Evolutionary conservation across 352 stramenopile genomes (phyloP).

Genomic region (Lagenidium giganteum): DNA sequence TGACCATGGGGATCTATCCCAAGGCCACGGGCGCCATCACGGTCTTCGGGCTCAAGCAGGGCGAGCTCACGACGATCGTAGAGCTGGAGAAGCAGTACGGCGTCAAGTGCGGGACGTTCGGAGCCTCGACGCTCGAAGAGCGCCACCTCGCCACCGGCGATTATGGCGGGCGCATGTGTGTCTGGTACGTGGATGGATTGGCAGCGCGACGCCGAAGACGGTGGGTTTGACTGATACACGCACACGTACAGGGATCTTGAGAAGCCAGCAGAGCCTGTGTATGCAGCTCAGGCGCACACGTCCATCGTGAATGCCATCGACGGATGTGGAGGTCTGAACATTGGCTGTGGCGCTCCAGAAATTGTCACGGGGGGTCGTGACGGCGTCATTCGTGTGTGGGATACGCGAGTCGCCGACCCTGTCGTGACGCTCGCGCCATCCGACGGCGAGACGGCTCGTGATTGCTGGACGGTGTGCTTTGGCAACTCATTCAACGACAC

Average conservation of each 20-base stretch:
- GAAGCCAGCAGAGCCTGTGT: conserved; percentile 70
- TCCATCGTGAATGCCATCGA: conserved; percentile 96
- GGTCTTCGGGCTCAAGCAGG: conserved; percentile 89
- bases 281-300: conserved; percentile 87
- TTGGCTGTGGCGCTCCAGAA: conserved; percentile 90
- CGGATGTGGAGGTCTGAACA: conserved; percentile 88
- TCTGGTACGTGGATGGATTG: conserved; percentile 33
- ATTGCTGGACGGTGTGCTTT: conserved; percentile 96
- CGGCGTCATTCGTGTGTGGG: conserved; percentile 95
- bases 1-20: conserved; percentile 91
- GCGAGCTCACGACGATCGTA: conserved; percentile 62
- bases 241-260: conserved; percentile 72
- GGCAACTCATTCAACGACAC: conserved; percentile 93
- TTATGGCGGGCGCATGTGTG: conserved; percentile 69
- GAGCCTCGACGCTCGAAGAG: conserved; percentile 86
- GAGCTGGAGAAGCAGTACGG: conserved; percentile 84
- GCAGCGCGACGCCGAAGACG: no score
- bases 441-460: conserved; percentile 67
- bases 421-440: conserved; percentile 92
- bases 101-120: conserved; percentile 96
- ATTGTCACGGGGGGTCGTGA: conserved; percentile 92
- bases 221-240: not conserved
- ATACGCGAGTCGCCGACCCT: conserved; percentile 86
- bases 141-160: conserved; percentile 83
- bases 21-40: conserved; percentile 90